phyloP scores from a whole-genome alignment of 2,329 filamentous ascomycete species.

The Penicillium sp. region DNA sequence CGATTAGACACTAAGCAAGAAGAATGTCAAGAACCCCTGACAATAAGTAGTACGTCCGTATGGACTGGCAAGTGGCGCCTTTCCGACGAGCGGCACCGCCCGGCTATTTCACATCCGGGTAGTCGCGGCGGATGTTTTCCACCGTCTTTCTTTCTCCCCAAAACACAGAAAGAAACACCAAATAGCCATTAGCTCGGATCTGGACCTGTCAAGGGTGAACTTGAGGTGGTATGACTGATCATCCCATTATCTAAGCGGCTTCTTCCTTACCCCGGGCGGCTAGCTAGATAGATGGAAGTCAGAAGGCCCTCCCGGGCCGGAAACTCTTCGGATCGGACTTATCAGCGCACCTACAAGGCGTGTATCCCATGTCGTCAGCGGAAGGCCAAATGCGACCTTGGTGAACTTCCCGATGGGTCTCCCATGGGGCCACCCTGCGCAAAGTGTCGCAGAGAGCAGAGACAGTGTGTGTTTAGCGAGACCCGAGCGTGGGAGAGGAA shows the following conservation, averaged over 20 bases:
- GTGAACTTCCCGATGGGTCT: constrained; percentile 45
- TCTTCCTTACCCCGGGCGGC: constrained; percentile 20
- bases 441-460: constrained; percentile 56
- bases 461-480: constrained; percentile 55
- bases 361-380: constrained; percentile 58
- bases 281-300: constrained; percentile 27
- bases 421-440: constrained; percentile 50
- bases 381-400: constrained; percentile 58
- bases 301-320: constrained; percentile 23
- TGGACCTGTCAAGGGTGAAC: background rate
- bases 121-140: constrained; percentile 25
- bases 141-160: background rate
- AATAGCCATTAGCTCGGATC: background rate
- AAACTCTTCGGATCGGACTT: constrained; percentile 40
- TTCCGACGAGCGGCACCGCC: too few relatives aligned
- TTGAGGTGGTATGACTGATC: background rate
- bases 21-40: too few relatives aligned
- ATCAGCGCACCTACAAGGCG: constrained; percentile 60
- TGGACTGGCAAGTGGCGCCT: too few relatives aligned
- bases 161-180: background rate
- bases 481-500: constrained; percentile 48
- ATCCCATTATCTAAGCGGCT: constrained; percentile 3
- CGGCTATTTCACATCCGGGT: background rate
- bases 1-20: too few relatives aligned
- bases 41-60: too few relatives aligned